A percentile compares a stretch with the other conserved stretches of the same genome.
These are phyloP conservation scores for Suhomyces coccinellae DNA, from an alignment of 1,139 yeast species.

Conservation along the genomic window DNA sequence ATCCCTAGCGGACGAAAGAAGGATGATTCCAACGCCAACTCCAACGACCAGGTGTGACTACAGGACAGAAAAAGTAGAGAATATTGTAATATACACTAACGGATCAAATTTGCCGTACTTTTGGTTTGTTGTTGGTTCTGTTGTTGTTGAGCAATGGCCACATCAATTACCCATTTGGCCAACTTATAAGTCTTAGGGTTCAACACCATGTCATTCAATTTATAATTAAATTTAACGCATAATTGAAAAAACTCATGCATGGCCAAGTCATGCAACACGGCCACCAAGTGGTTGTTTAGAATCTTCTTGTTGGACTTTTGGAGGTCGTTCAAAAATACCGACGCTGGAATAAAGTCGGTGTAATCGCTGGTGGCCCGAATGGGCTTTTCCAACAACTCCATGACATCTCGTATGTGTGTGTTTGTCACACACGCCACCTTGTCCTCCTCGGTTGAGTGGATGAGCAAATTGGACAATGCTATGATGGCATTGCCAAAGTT, in stretches of 20 bases:
- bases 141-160: constrained; percentile 56
- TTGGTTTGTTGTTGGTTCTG: constrained; percentile 13
- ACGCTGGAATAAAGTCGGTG: constrained; percentile 43
- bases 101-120: constrained; percentile 3
- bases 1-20: constrained; percentile 23
- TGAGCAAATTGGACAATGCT: constrained; percentile 55
- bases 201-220: constrained; percentile 62
- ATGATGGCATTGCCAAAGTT: constrained; percentile 66
- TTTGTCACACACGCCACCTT: constrained; percentile 49
- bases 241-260: constrained; percentile 64
- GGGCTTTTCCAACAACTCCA: constrained; percentile 60
- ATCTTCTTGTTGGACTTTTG: constrained; percentile 22
- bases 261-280: constrained; percentile 60
- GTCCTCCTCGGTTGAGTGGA: constrained; percentile 67
- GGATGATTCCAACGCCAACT: constrained; percentile 5
- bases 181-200: constrained; percentile 62
- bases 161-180: constrained; percentile 72
- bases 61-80: background rate
- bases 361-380: constrained; percentile 46
- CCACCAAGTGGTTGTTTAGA: constrained; percentile 43
- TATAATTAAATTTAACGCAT: constrained; percentile 60
- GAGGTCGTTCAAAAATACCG: constrained; percentile 41
- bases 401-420: constrained; percentile 54
- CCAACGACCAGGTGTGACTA: constrained; percentile 6
- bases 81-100: constrained; percentile 4